These are phyloP conservation scores for Symbiodinium natans DNA, from an alignment of 73 alveolate genomes.

Conservation along the genomic window DNA sequence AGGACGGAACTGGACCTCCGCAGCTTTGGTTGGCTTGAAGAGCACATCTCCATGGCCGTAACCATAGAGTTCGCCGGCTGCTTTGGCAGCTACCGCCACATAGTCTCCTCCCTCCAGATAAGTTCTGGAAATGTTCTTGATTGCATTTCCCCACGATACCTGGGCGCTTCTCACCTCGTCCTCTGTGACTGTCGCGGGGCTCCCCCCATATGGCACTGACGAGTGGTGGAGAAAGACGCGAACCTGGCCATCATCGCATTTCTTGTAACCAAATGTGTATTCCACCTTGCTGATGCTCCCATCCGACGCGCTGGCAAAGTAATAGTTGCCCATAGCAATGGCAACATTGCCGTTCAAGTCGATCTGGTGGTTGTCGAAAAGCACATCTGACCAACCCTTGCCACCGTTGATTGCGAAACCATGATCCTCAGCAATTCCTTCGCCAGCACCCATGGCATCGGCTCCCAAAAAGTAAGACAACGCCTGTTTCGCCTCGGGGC, in stretches of 20 bases:
- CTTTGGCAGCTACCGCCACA: background rate
- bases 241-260: background rate
- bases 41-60: background rate
- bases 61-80: constrained; percentile 24
- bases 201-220: background rate
- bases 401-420: constrained; percentile 52
- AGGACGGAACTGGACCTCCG: background rate
- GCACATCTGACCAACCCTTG: constrained; percentile 27
- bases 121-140: constrained; percentile 4
- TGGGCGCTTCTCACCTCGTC: constrained; percentile 25
- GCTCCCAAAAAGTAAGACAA: constrained; percentile 28
- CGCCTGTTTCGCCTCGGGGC: background rate
- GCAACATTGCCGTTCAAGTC: background rate
- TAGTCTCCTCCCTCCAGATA: constrained; percentile 2
- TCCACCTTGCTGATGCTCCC: constrained; percentile 9
- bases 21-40: constrained; percentile 7
- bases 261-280: constrained; percentile 15
- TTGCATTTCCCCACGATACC: background rate
- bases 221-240: constrained; percentile 3
- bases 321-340: background rate
- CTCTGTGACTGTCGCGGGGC: background rate
- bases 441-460: background rate
- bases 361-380: background rate
- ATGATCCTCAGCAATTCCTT: constrained; percentile 16
- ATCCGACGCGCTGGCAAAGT: background rate